A percentile compares a stretch with the other conserved stretches of the same genome.
Evolutionary conservation across 768 basidiomycete genomes (phyloP).

Genomic region (Trametes punicea): DNA sequence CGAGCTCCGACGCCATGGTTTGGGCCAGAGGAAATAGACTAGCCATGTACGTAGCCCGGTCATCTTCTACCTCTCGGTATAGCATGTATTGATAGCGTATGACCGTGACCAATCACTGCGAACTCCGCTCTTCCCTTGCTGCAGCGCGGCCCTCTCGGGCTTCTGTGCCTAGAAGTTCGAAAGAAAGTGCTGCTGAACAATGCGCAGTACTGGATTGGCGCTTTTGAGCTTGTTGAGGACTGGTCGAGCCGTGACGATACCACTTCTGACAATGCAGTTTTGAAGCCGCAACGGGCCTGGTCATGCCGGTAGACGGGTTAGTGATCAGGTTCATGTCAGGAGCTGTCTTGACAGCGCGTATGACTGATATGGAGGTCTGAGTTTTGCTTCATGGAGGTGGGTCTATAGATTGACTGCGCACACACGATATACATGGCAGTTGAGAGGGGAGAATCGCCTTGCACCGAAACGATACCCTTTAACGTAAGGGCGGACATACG

Average conservation of each 20-base stretch:
- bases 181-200: slow-evolving; percentile 1
- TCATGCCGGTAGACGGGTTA: too few species aligned
- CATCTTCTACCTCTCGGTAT: neutral
- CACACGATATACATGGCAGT: too few species aligned
- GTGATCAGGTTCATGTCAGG: too few species aligned
- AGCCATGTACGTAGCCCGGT: slow-evolving; percentile 1
- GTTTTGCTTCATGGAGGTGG: too few species aligned
- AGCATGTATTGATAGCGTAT: neutral
- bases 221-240: slow-evolving; percentile 1
- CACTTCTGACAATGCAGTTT: too few species aligned
- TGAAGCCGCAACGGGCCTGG: too few species aligned
- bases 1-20: slow-evolving; percentile 8
- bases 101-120: neutral
- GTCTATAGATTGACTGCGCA: too few species aligned
- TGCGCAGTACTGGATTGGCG: slow-evolving; percentile 1
- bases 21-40: neutral
- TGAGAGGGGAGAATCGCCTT: too few species aligned
- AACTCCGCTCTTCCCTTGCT: neutral
- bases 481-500: neutral
- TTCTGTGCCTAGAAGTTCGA: neutral
- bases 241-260: neutral
- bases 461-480: neutral
- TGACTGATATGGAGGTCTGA: too few species aligned
- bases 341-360: too few species aligned
- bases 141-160: neutral